Conservation (phyloP, 1,139 yeast genomes). For the Geotrichum candidum region DNA sequence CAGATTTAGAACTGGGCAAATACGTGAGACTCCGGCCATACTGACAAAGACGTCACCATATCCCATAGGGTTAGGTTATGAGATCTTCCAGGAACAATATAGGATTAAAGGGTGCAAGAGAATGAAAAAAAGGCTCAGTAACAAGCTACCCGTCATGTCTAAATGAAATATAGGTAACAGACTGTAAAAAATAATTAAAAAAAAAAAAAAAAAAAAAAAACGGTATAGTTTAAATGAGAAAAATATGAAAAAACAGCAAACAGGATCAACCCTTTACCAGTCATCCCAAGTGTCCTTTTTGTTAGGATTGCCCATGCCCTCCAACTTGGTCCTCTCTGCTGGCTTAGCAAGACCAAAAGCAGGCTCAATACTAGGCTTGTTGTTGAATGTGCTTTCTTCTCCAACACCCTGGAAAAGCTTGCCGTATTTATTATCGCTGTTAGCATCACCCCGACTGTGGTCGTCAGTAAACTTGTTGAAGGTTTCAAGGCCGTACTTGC, state of each 20-base stretch:
- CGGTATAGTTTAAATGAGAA: not conserved
- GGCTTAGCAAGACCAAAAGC: slow-evolving; percentile 71
- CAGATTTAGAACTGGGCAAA: not conserved
- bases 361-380: slow-evolving; percentile 41
- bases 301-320: slow-evolving; percentile 41
- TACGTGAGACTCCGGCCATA: not conserved
- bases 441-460: slow-evolving; percentile 25
- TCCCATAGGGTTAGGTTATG: not conserved
- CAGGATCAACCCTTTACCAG: slow-evolving; percentile 4
- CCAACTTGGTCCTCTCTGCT: slow-evolving; percentile 50
- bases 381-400: slow-evolving; percentile 32
- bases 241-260: not conserved
- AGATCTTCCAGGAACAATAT: not conserved
- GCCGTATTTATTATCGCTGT: slow-evolving; percentile 43
- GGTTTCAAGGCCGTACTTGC: slow-evolving; percentile 54
- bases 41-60: not conserved
- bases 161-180: not conserved
- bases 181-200: not conserved
- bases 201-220: not conserved
- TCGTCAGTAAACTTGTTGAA: slow-evolving; percentile 57
- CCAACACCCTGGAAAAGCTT: slow-evolving; percentile 51
- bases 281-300: slow-evolving; percentile 29
- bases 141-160: not conserved
- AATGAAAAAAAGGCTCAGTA: not conserved
- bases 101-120: not conserved